Conservation (phyloP, 1,284 basidiomycete species). For the Mycosarcoma maydis region DNA sequence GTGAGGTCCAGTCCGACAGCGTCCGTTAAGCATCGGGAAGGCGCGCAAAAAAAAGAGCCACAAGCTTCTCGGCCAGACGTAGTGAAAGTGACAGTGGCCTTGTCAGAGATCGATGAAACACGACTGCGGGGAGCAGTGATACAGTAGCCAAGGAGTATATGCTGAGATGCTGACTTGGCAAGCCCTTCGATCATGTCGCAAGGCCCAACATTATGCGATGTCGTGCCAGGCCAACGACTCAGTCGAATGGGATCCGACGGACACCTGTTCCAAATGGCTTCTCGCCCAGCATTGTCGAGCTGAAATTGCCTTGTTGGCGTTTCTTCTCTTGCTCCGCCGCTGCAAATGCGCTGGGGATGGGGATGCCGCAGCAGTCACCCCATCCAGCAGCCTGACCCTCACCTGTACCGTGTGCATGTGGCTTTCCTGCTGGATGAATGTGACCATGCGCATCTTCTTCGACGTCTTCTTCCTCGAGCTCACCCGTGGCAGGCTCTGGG, state of each 20-base stretch:
- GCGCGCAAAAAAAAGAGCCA: too few relatives aligned
- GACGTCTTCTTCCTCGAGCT: slow-evolving; percentile 69
- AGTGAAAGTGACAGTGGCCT: too few relatives aligned
- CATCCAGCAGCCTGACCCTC: slow-evolving; percentile 72
- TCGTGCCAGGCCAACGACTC: too few relatives aligned
- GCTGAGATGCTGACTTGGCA: too few relatives aligned
- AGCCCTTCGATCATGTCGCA: too few relatives aligned
- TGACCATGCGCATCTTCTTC: slow-evolving; percentile 73
- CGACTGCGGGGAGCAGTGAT: too few relatives aligned
- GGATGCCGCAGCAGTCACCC: slow-evolving; percentile 78
- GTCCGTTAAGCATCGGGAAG: too few relatives aligned
- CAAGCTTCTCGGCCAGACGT: too few relatives aligned
- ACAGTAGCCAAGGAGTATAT: too few relatives aligned
- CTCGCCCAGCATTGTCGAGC: slow-evolving; percentile 27
- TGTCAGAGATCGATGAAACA: too few relatives aligned
- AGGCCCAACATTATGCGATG: too few relatives aligned
- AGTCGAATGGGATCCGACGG: slow-evolving; percentile 47
- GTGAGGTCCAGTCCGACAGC: too few relatives aligned
- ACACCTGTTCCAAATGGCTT: slow-evolving; percentile 31
- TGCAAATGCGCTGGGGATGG: slow-evolving; percentile 69
- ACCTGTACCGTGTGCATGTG: slow-evolving; percentile 63
- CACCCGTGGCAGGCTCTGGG: slow-evolving; percentile 69
- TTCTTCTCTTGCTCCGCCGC: slow-evolving; percentile 64
- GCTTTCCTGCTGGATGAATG: slow-evolving; percentile 67
- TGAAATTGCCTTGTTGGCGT: slow-evolving; percentile 25